Conservation (phyloP, 75 land plant genomes). For the Pinus tabuliformis region DNA sequence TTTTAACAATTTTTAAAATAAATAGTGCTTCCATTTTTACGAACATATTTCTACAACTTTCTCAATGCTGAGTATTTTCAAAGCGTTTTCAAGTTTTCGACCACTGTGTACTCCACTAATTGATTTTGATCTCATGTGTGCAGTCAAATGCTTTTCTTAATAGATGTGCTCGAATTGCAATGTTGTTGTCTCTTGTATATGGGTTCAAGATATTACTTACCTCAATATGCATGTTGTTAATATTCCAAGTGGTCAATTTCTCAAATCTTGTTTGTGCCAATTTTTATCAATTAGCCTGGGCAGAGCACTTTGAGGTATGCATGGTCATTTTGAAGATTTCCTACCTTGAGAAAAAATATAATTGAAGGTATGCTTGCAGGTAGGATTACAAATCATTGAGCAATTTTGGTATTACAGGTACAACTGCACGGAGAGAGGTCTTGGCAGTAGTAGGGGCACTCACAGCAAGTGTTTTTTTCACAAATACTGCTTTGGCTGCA, state of each 20-base stretch:
- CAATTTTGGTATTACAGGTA: slow-evolving; percentile 4
- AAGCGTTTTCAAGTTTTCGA: not conserved
- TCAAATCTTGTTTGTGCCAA: too few relatives aligned
- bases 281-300: too few relatives aligned
- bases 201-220: slow-evolving; percentile 3
- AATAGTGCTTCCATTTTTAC: too few relatives aligned
- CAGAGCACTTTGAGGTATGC: too few relatives aligned
- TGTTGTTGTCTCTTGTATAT: not conserved
- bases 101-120: not conserved
- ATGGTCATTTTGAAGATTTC: too few relatives aligned
- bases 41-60: too few relatives aligned
- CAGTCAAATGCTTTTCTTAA: not conserved
- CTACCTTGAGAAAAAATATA: not conserved
- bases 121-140: not conserved
- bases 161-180: not conserved
- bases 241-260: not conserved
- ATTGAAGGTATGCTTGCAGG: not conserved
- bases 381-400: not conserved
- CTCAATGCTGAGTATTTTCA: too few relatives aligned
- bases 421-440: slow-evolving; percentile 6
- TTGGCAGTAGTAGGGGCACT: slow-evolving; percentile 21
- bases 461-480: slow-evolving; percentile 18
- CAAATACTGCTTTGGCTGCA: slow-evolving; percentile 13
- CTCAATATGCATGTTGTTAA: slow-evolving; percentile 2
- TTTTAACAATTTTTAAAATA: too few relatives aligned